A percentile compares a stretch with the other conserved stretches of the same genome.
phyloP scores from a whole-genome alignment of 306 rosid species.

The Parietaria judaica region DNA sequence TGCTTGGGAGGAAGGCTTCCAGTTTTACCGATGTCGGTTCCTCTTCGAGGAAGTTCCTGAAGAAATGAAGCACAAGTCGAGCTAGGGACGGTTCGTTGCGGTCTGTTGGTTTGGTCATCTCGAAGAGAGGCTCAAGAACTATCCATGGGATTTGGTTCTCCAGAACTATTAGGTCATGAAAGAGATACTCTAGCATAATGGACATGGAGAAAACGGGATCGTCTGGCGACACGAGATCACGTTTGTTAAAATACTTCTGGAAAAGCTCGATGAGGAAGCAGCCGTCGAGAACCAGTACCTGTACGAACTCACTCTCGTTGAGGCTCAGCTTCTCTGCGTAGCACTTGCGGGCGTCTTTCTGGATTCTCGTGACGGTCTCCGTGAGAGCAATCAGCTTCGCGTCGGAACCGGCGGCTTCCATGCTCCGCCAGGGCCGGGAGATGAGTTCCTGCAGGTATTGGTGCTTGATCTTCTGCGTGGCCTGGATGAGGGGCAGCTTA shows the following conservation, averaged over 20 bases:
- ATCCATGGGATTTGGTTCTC: neutral
- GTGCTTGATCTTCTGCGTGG: conserved; percentile 2
- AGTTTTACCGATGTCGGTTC: too few relatives aligned
- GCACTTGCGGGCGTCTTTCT: neutral
- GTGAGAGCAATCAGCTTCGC: neutral
- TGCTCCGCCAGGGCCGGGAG: too few relatives aligned
- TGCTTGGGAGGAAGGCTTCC: neutral
- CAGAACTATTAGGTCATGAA: conserved; percentile 10
- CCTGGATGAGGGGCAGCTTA: neutral
- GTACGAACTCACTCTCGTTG: neutral
- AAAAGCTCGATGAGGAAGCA: conserved; percentile 24
- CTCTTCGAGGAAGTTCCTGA: neutral
- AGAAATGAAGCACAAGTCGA: neutral
- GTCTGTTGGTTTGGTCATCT: neutral
- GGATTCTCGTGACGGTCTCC: neutral
- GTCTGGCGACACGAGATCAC: neutral
- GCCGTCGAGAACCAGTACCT: conserved; percentile 13
- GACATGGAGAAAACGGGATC: conserved; percentile 9
- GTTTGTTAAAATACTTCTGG: neutral
- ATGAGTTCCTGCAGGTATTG: neutral
- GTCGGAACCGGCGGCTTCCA: neutral
- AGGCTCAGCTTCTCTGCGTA: neutral
- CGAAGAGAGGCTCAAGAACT: neutral
- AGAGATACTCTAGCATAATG: conserved; percentile 2
- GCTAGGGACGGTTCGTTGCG: neutral